These are phyloP conservation scores for Auricularia cornea DNA, from an alignment of 768 basidiomycete genomes.

Conservation along the genomic window DNA sequence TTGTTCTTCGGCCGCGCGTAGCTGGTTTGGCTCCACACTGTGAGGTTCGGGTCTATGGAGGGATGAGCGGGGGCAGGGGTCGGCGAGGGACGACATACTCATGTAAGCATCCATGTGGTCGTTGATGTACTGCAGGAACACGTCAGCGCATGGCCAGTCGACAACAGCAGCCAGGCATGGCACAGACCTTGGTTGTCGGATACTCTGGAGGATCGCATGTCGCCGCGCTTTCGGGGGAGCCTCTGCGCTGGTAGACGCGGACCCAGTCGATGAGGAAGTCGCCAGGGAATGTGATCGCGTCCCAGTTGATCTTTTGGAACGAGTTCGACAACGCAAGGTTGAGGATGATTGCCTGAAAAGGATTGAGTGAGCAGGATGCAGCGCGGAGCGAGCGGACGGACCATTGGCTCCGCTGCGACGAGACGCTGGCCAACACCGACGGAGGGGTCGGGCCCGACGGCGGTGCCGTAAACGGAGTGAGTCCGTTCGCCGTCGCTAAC, in stretches of 20 bases:
- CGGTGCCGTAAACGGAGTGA: slow-evolving; percentile 62
- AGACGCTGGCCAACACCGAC: slow-evolving; percentile 56
- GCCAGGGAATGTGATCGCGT: slow-evolving; percentile 59
- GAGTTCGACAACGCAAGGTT: slow-evolving; percentile 59
- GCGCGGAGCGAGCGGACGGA: too few relatives aligned
- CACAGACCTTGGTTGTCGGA: slow-evolving; percentile 43
- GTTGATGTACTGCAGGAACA: slow-evolving; percentile 37
- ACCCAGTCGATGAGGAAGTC: slow-evolving; percentile 72
- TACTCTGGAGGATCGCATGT: slow-evolving; percentile 59
- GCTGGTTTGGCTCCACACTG: slow-evolving; percentile 21
- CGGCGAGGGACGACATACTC: slow-evolving; percentile 7
- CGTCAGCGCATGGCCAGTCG: too few relatives aligned
- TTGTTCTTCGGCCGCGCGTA: slow-evolving; percentile 24
- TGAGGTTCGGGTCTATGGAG: slow-evolving; percentile 16
- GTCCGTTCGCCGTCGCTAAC: slow-evolving; percentile 52
- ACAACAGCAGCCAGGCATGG: too few relatives aligned
- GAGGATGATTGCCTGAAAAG: slow-evolving; percentile 60
- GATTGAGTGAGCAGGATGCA: too few relatives aligned
- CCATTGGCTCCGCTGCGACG: slow-evolving; percentile 88
- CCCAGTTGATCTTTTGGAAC: slow-evolving; percentile 55
- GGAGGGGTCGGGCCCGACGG: slow-evolving; percentile 57
- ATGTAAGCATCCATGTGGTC: slow-evolving; percentile 47
- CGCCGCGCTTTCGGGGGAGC: slow-evolving; percentile 41
- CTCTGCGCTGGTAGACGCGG: slow-evolving; percentile 66
- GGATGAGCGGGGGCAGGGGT: not conserved